Evolutionary conservation across 2,329 filamentous ascomycete species (phyloP), one percentile per base, ranked within the genome.

Genomic region (Neocatenulostroma microsporum): DNA sequence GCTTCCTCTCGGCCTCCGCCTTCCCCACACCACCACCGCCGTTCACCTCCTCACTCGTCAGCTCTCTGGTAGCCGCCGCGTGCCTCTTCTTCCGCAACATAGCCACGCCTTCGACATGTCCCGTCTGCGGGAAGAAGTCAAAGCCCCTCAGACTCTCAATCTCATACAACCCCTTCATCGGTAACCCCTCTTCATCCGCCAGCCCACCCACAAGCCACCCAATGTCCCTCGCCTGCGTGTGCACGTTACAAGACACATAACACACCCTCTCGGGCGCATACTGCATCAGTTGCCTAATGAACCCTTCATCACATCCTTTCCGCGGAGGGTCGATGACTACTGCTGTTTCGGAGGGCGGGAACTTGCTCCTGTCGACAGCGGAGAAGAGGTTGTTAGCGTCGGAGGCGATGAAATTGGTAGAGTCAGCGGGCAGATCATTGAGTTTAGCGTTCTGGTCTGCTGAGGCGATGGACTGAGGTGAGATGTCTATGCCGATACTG

Each of bases 181-280:
- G 36, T 41, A 12, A 37, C 43, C 20, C 37, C 41, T 17, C 60
- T 46, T 50, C 66, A 53, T 14, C 44, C 10, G 51, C 57, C 53
- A 76, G 63, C 1, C 88, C 87, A 23, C 81, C 73, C 1, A 96
- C 86, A 53, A 98, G 64, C 43, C 89, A 77, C 0, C 88, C 91
- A 1, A 98, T 80, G 62, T 98, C 91, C 36, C 91, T 70, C 11
- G 91, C 91, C 71, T 96, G 91, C 7, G 89, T 96, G 58, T 98
- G 91, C 47, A 98, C 91, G 55, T 98, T 98, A 54, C 91, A 98
- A 57, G 84, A 94, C 26, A 98, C 89, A 59, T 98, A 98, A 4
- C 94, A 78, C 9, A 98, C 77, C 41, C 91, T 72, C 46, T 72
- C 72, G 0, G 91, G 89, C 1, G 74, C 82, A 53, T 84, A 95